Conservation (phyloP, 257 asterid species). For the Solanum phureja region DNA sequence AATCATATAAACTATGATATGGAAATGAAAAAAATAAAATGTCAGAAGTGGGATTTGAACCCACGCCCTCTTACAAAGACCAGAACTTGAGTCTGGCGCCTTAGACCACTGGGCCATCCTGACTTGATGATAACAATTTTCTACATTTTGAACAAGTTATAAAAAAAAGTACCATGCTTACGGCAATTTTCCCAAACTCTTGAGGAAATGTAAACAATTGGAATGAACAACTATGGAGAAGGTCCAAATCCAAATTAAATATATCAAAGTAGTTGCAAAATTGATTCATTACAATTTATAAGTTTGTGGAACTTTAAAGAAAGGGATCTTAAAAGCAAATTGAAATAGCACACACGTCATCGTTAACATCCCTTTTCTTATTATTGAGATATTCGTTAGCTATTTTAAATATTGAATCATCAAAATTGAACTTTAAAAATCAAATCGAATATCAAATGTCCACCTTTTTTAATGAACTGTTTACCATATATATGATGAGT, state of each 20-base stretch:
- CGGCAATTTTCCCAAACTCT: background rate
- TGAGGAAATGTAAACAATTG: background rate
- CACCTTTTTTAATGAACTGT: background rate
- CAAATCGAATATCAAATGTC: background rate
- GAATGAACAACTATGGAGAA: background rate
- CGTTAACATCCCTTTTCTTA: too few species aligned
- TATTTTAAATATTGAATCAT: too few species aligned
- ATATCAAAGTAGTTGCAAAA: background rate
- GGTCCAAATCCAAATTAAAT: background rate
- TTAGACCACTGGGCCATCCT: slow-evolving; percentile 99
- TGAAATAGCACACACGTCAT: background rate
- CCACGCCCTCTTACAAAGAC: slow-evolving; percentile 72
- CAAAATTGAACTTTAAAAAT: too few species aligned
- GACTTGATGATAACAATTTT: slow-evolving; percentile 2
- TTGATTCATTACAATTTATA: background rate
- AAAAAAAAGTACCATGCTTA: background rate
- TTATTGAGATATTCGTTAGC: too few species aligned
- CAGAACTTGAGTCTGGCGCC: slow-evolving; percentile 99
- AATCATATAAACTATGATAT: too few species aligned
- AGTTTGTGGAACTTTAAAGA: background rate
- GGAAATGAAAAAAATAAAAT: background rate
- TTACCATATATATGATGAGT: background rate
- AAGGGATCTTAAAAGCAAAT: too few species aligned
- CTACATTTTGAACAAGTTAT: too few species aligned
- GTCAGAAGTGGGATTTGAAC: slow-evolving; percentile 78